Evolutionary conservation across 1,284 basidiomycete species (phyloP).

Genomic region (Cutaneotrichosporon sp.): DNA sequence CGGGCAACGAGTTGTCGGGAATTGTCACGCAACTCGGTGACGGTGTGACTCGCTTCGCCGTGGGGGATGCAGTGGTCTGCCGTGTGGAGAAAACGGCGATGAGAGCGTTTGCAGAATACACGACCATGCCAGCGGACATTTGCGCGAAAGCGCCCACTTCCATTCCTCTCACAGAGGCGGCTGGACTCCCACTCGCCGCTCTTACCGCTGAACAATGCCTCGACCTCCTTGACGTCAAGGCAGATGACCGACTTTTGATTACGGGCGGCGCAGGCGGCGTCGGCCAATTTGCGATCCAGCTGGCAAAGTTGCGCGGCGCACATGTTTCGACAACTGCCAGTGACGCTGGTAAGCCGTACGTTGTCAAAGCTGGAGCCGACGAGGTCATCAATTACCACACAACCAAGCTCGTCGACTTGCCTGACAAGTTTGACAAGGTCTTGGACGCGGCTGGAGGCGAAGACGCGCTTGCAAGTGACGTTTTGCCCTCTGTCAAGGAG

Average conservation of each 20-base stretch:
- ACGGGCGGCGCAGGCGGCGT: slow-evolving; percentile 56
- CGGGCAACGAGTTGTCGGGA: slow-evolving; percentile 53
- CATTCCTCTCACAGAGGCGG: slow-evolving; percentile 21
- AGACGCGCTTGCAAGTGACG: slow-evolving; percentile 4
- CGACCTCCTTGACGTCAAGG: slow-evolving; percentile 23
- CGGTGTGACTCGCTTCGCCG: slow-evolving; percentile 18
- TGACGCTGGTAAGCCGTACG: slow-evolving; percentile 51
- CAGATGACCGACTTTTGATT: slow-evolving; percentile 46
- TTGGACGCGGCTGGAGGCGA: slow-evolving; percentile 26
- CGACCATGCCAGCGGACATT: slow-evolving; percentile 25
- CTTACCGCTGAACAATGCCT: slow-evolving; percentile 28
- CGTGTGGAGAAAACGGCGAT: slow-evolving; percentile 50
- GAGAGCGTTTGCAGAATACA: slow-evolving; percentile 54
- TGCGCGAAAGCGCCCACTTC: slow-evolving; percentile 21
- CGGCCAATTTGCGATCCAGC: slow-evolving; percentile 56
- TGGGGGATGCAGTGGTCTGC: slow-evolving; percentile 57
- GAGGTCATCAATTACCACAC: slow-evolving; percentile 49
- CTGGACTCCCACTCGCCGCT: slow-evolving; percentile 28
- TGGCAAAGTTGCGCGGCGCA: slow-evolving; percentile 55
- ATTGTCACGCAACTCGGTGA: slow-evolving; percentile 50
- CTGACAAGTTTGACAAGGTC: slow-evolving; percentile 21
- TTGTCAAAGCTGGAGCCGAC: slow-evolving; percentile 55
- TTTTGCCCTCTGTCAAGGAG: slow-evolving; percentile 9
- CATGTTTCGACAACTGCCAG: slow-evolving; percentile 55
- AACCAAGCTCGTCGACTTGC: slow-evolving; percentile 16